Percentiles rank a stretch among this genome's conserved stretches.
Evolutionary conservation across 768 basidiomycete species (phyloP).

Genomic region (Tubosaeta sp.): DNA sequence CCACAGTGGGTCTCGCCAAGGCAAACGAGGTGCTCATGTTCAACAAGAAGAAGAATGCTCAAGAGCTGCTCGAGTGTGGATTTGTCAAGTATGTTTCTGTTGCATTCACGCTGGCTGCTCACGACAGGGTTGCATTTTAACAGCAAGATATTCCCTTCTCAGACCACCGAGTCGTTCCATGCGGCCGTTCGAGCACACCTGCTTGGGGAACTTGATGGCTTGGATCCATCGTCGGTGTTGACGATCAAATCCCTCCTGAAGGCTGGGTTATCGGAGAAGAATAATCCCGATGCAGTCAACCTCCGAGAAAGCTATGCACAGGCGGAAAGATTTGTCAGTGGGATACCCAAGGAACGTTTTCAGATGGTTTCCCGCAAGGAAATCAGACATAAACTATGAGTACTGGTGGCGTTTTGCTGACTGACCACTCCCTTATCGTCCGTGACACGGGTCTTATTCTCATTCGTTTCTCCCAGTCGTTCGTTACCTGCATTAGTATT

Average conservation of each 20-base stretch:
- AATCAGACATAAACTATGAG: conserved; percentile 59
- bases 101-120: neutral
- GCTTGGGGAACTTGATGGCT: conserved; percentile 51
- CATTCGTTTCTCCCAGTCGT: neutral
- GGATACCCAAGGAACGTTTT: conserved; percentile 53
- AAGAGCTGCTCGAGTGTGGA: conserved; percentile 54
- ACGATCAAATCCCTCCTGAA: conserved; percentile 51
- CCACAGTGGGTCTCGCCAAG: conserved; percentile 61
- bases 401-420: neutral
- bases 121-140: conserved; percentile 1
- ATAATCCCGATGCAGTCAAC: conserved; percentile 59
- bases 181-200: conserved; percentile 44
- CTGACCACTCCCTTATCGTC: neutral
- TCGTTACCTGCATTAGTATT: neutral
- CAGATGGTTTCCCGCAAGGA: conserved; percentile 55
- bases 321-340: conserved; percentile 60
- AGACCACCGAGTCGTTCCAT: conserved; percentile 52
- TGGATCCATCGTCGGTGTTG: conserved; percentile 53
- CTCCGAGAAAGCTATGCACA: conserved; percentile 70
- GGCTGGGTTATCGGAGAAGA: conserved; percentile 55
- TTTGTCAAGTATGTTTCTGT: conserved; percentile 55
- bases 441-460: neutral
- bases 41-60: conserved; percentile 60
- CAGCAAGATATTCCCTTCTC: conserved; percentile 58
- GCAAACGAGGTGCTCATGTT: conserved; percentile 71